phyloP scores from a whole-genome alignment of 2,329 filamentous ascomycete species.

The Phaeosphaeria sp. region DNA sequence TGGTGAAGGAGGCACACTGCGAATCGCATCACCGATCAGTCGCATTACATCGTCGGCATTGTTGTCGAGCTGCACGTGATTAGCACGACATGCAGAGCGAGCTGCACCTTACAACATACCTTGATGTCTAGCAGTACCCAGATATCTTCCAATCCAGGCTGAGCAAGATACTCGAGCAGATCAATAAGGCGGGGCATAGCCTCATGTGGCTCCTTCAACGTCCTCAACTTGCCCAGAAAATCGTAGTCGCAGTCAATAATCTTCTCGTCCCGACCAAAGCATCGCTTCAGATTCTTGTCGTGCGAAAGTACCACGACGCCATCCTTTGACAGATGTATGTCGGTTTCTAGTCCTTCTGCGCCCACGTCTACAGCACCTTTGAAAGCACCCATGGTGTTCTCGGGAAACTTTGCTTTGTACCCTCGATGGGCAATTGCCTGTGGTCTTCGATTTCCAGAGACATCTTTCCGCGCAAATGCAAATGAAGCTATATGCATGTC shows the following conservation, averaged over 20 bases:
- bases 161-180: conserved; percentile 72
- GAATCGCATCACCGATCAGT: conserved; percentile 69
- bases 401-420: conserved; percentile 77
- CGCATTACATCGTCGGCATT: conserved; percentile 73
- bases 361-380: conserved; percentile 74
- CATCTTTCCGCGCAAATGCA: conserved; percentile 43
- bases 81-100: conserved; percentile 3
- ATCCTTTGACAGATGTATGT: conserved; percentile 82
- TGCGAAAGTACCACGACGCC: conserved; percentile 85
- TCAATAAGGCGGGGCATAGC: conserved; percentile 77
- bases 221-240: conserved; percentile 72
- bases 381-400: conserved; percentile 87
- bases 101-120: conserved; percentile 53
- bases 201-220: conserved; percentile 70
- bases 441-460: conserved; percentile 57
- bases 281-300: conserved; percentile 78
- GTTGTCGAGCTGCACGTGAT: conserved; percentile 66
- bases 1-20: conserved; percentile 53
- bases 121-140: conserved; percentile 93
- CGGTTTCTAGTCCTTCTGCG: conserved; percentile 84
- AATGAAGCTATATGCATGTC: conserved; percentile 36
- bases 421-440: conserved; percentile 81
- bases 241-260: conserved; percentile 79
- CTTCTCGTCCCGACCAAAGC: conserved; percentile 76
- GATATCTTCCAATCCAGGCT: conserved; percentile 68